A percentile compares a stretch with the other conserved stretches of the same genome.
phyloP scores from a whole-genome alignment of 768 basidiomycete genomes.

The Suillus subalutaceus region DNA sequence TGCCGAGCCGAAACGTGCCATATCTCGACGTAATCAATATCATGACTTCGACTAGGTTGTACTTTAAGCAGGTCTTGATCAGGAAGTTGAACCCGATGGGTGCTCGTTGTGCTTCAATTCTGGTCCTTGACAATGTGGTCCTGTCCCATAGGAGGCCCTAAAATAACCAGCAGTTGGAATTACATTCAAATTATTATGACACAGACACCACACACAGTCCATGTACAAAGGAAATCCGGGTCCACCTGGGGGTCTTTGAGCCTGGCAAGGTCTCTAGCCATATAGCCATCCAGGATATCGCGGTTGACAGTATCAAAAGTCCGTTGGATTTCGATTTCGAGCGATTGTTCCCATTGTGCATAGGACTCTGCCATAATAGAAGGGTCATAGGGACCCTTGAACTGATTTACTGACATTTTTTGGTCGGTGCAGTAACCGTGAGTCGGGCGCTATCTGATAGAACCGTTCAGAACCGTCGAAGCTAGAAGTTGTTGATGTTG shows the following conservation, averaged over 20 bases:
- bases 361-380: conserved; percentile 7
- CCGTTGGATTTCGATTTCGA: conserved; percentile 7
- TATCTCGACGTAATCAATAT: conserved; percentile 8
- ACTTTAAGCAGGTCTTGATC: conserved; percentile 4
- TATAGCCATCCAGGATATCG: not conserved
- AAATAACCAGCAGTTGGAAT: not conserved
- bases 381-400: conserved; percentile 2
- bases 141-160: conserved; percentile 5
- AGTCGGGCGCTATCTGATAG: conserved; percentile 11
- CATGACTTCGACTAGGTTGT: conserved; percentile 6
- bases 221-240: conserved; percentile 7
- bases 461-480: not conserved
- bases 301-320: not conserved
- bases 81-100: conserved; percentile 1
- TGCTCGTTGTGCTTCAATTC: not conserved
- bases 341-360: conserved; percentile 7
- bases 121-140: not conserved
- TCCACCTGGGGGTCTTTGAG: conserved; percentile 4
- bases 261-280: conserved; percentile 7
- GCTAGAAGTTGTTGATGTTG: not conserved
- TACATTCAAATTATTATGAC: not conserved
- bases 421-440: conserved; percentile 21
- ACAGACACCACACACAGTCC: not conserved
- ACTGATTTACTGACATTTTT: not conserved
- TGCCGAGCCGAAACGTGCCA: conserved; percentile 3